Conservation (phyloP, 73 alveolate genomes). For the Tetrahymena thermophila region DNA sequence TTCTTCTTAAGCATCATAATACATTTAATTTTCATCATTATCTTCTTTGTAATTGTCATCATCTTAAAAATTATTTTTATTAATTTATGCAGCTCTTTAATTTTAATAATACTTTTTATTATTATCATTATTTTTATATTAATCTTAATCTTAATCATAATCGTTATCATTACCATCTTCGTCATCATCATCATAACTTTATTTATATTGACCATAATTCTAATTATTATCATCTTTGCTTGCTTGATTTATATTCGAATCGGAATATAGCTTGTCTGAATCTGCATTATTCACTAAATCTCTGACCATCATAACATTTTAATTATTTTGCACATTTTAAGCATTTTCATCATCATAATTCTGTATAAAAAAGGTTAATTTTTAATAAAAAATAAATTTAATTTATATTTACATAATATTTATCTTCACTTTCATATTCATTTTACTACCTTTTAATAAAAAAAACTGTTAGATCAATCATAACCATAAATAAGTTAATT, state of each 20-base stretch:
- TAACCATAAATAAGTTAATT: background rate
- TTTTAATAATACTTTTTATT: background rate
- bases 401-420: background rate
- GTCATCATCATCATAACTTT: background rate
- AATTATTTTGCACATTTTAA: background rate
- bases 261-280: background rate
- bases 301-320: background rate
- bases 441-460: background rate
- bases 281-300: background rate
- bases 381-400: background rate
- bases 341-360: background rate
- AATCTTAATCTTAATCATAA: background rate
- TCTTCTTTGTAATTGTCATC: background rate
- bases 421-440: background rate
- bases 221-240: background rate
- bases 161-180: too few relatives aligned
- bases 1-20: background rate
- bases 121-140: background rate
- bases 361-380: background rate
- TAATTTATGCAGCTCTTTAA: background rate
- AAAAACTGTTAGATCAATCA: background rate
- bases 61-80: too few relatives aligned
- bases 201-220: background rate
- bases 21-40: background rate
- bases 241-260: background rate